Conservation (phyloP, 176 grass and related monocot genomes). For the Ampelocalamus luodianensis region DNA sequence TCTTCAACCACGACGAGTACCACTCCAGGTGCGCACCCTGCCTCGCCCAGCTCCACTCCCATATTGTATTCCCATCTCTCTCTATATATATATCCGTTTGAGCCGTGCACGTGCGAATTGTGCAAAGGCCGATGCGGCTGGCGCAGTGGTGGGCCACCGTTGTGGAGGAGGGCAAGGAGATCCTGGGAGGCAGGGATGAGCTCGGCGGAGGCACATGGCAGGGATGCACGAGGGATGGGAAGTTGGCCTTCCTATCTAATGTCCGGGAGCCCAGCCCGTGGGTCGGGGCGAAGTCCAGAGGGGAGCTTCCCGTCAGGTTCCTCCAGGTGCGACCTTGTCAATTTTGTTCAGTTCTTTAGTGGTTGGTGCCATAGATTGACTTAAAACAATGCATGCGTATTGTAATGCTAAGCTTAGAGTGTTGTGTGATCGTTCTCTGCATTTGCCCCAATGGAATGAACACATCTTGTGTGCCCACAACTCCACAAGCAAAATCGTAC, state of each 20-base stretch:
- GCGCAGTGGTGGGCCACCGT: constrained; percentile 64
- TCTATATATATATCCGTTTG: too few species aligned
- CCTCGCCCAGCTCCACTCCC: background rate
- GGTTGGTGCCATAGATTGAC: background rate
- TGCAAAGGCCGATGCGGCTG: too few species aligned
- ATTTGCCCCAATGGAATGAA: too few species aligned
- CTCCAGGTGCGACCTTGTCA: constrained; percentile 56
- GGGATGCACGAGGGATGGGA: constrained; percentile 76
- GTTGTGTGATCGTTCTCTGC: too few species aligned
- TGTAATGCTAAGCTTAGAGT: constrained; percentile 8
- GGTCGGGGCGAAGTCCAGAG: background rate
- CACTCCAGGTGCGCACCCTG: constrained; percentile 59
- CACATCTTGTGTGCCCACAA: too few species aligned
- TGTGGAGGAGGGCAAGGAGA: constrained; percentile 43
- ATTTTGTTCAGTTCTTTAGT: background rate
- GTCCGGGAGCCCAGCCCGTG: constrained; percentile 54
- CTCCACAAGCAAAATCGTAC: too few species aligned
- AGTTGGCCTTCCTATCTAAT: constrained; percentile 77
- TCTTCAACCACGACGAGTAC: constrained; percentile 81
- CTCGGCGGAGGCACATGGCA: constrained; percentile 85
- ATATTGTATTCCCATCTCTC: background rate
- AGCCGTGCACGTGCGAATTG: too few species aligned
- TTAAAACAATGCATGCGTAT: background rate
- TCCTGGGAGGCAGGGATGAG: constrained; percentile 79
- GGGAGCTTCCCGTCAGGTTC: constrained; percentile 36